These are phyloP conservation scores for Chytriomyces hyalinus DNA, from an alignment of 192 early-diverging fungal genomes.

Conservation along the genomic window DNA sequence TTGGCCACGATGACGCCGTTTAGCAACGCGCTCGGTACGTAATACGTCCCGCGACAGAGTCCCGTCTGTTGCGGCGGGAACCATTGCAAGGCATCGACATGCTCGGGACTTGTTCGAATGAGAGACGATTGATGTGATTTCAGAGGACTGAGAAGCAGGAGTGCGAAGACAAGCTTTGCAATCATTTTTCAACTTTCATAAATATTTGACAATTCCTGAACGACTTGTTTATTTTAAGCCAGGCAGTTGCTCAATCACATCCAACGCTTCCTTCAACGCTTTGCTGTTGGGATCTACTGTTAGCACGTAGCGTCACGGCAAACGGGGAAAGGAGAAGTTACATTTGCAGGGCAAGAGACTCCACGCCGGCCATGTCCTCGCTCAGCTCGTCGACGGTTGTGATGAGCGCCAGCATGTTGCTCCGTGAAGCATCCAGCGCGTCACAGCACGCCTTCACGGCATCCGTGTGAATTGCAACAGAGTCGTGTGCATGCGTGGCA, in stretches of 20 bases:
- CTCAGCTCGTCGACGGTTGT: conserved; percentile 40
- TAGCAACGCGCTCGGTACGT: not conserved
- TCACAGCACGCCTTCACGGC: conserved; percentile 26
- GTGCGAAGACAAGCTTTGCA: too few species aligned
- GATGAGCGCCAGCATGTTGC: conserved; percentile 39
- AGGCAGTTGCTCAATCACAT: conserved; percentile 24
- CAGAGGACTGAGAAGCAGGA: not conserved
- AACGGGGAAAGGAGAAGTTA: conserved; percentile 10
- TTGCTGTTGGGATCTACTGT: not conserved
- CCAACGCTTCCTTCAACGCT: conserved; percentile 30
- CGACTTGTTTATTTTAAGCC: not conserved
- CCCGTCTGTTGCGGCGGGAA: not conserved
- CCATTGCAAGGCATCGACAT: conserved; percentile 8
- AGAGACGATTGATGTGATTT: too few species aligned
- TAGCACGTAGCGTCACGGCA: not conserved
- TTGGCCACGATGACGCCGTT: conserved; percentile 15
- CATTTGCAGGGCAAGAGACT: conserved; percentile 41
- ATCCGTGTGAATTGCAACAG: conserved; percentile 33
- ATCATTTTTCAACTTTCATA: too few species aligned
- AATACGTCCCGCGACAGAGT: conserved; percentile 10
- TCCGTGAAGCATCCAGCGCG: conserved; percentile 21
- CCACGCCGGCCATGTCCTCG: conserved; percentile 43
- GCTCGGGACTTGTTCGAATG: not conserved
- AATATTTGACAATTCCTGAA: too few species aligned
- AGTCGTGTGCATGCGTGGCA: conserved; percentile 26